Evolutionary conservation across 1,284 basidiomycete species (phyloP).

Genomic region (Cryptococcus sp.): DNA sequence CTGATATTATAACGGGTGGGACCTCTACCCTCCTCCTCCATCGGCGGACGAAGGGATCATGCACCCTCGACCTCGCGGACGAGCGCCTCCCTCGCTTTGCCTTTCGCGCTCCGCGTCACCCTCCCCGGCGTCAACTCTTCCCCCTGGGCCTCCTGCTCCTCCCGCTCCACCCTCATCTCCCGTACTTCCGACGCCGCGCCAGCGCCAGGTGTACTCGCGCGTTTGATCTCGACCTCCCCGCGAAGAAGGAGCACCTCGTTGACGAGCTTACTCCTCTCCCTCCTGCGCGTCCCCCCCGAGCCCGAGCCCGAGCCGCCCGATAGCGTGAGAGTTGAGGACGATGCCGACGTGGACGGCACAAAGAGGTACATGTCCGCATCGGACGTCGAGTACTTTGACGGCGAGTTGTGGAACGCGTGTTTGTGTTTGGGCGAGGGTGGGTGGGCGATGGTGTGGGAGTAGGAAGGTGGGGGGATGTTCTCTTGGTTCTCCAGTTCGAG

Average conservation of each 20-base stretch:
- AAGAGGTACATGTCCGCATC: constrained; percentile 13
- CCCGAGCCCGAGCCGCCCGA: constrained; percentile 4
- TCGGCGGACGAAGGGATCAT: no score
- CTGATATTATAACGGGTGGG: no score
- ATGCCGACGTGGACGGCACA: constrained; percentile 6
- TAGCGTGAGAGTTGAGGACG: not conserved
- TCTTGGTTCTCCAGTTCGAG: constrained; percentile 26
- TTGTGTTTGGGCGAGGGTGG: constrained; percentile 6
- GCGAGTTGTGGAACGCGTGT: constrained; percentile 6
- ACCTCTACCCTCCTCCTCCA: no score
- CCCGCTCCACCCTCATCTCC: not conserved
- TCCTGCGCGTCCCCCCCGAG: constrained; percentile 12
- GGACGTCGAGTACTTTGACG: constrained; percentile 9
- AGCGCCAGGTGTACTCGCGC: not conserved
- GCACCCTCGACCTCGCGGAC: constrained; percentile 12
- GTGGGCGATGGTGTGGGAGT: not conserved
- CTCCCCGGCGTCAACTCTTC: constrained; percentile 32
- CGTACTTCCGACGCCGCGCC: not conserved
- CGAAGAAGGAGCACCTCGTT: constrained; percentile 16
- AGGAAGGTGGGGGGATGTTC: constrained; percentile 25
- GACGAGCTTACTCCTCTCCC: constrained; percentile 23
- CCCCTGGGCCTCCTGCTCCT: constrained; percentile 9
- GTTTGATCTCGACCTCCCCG: constrained; percentile 3
- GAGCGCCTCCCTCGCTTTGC: constrained; percentile 19
- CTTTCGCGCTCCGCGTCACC: not conserved